Evolutionary conservation across 2,329 filamentous ascomycete genomes (phyloP), one percentile per base, ranked within the genome.

Genomic region (Pestalotiopsis sp.): DNA sequence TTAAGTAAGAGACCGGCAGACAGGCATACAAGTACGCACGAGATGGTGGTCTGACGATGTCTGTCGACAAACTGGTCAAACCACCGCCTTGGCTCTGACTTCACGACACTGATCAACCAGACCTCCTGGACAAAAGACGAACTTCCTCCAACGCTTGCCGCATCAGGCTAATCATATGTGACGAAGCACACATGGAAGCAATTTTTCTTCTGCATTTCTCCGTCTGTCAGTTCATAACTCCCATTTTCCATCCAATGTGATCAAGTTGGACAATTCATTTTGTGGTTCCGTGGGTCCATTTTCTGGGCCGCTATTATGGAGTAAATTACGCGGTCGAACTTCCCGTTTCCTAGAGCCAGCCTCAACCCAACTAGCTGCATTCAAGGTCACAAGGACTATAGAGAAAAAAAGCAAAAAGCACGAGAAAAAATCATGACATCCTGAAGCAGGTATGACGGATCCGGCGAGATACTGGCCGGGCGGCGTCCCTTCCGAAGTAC

Each of bases 391-490:
- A n/a, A 52, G 44, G 44, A 52, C 44, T 52, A 52, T 52, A 52
- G 17, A 52, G 17, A 52, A 52, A n/a, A 52, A 52, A 52, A 52
- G 17, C 14, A n/a, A 52, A 35, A n/a, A 22, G 44, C 17, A 52
- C 6, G 4, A n/a, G 17, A 52, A 52, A 48, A n/a, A n/a, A 52
- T n/a, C 44, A 52, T 52, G 44, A 52, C 17, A 52, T 52, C 20
- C 44, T 52, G 44, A 52, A 52, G 44, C 44, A 17, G 44, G 17
- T 20, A 61, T 61, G 58, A 35, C 35, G n/a, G 30, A 61, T 39
- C 30, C 58, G n/a, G 30, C 58, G 26, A 61, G 58, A 39, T 61
- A 61, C 58, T 61, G 58, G 58, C 58, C 58, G n/a, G 58, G 58
- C 35, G 58, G 58, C 26, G 35, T 61, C 24, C 58, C 58, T 13